phyloP scores from a whole-genome alignment of 2,329 filamentous ascomycete species.

The Elsinoe fawcettii region DNA sequence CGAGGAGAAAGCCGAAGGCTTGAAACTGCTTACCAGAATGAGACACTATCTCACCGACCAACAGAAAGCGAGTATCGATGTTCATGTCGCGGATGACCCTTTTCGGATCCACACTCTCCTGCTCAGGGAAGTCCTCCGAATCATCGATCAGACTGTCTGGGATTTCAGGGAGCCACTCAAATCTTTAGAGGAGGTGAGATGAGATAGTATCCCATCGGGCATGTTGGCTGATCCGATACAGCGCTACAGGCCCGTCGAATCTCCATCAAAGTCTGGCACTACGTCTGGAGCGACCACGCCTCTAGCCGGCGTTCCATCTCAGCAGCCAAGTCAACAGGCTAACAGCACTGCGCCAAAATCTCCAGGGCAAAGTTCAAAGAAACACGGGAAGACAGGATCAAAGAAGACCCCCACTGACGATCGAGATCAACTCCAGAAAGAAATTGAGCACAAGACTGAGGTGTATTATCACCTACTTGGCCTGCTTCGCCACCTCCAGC shows the following conservation, averaged over 20 bases:
- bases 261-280: no score
- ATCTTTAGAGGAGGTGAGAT: not conserved
- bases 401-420: not conserved
- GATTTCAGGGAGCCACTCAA: slow-evolving; percentile 1
- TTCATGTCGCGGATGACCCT: not conserved
- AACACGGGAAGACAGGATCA: no score
- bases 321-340: not conserved
- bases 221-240: not conserved
- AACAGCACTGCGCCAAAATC: not conserved
- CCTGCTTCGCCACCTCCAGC: not conserved
- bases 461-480: slow-evolving; percentile 2
- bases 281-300: no score
- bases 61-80: not conserved
- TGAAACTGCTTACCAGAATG: not conserved
- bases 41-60: not conserved
- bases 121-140: not conserved
- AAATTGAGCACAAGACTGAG: not conserved
- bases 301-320: not conserved
- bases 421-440: not conserved
- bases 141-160: not conserved
- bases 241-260: not conserved
- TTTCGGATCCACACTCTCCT: not conserved
- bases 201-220: no score
- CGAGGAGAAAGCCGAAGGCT: not conserved
- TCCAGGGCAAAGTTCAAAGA: not conserved